Conservation (phyloP, 352 stramenopile species). For the Globisporangium paroecandrum region DNA sequence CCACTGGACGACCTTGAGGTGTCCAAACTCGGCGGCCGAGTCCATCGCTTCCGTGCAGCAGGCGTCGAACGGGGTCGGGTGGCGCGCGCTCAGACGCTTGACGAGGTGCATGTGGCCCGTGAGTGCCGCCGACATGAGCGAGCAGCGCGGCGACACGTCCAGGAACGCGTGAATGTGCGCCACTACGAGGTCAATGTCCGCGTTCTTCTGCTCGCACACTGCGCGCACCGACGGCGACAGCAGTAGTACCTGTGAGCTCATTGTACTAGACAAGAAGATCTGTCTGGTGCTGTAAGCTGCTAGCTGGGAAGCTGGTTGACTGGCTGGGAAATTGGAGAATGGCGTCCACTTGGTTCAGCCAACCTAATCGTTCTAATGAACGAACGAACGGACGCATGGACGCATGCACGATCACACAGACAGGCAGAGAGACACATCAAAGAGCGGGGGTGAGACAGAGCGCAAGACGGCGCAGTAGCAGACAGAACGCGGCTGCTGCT, state of each 20-base stretch:
- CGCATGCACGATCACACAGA: not conserved
- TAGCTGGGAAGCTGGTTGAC: not conserved
- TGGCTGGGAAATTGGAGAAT: not conserved
- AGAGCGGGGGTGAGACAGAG: constrained; percentile 1
- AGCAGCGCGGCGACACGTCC: constrained; percentile 50
- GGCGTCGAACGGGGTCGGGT: constrained; percentile 25
- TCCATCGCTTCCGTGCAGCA: constrained; percentile 32
- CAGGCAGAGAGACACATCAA: not conserved
- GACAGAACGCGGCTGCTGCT: not conserved
- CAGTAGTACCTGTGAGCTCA: not conserved
- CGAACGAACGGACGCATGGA: not conserved
- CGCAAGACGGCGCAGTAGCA: not conserved
- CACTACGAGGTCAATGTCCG: constrained; percentile 47
- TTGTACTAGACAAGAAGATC: not conserved
- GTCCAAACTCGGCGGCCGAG: constrained; percentile 24
- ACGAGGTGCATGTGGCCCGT: constrained; percentile 50
- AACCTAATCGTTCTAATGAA: not conserved
- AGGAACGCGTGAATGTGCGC: constrained; percentile 48
- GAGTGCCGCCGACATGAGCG: constrained; percentile 48
- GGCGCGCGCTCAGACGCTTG: constrained; percentile 41
- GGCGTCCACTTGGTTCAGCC: not conserved
- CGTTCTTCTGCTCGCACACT: constrained; percentile 42
- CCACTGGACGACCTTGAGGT: constrained; percentile 31
- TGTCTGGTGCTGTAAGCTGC: not conserved
- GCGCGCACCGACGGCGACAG: constrained; percentile 50